phyloP scores from a whole-genome alignment of 2,329 filamentous ascomycete species.

The Nemania sp. region DNA sequence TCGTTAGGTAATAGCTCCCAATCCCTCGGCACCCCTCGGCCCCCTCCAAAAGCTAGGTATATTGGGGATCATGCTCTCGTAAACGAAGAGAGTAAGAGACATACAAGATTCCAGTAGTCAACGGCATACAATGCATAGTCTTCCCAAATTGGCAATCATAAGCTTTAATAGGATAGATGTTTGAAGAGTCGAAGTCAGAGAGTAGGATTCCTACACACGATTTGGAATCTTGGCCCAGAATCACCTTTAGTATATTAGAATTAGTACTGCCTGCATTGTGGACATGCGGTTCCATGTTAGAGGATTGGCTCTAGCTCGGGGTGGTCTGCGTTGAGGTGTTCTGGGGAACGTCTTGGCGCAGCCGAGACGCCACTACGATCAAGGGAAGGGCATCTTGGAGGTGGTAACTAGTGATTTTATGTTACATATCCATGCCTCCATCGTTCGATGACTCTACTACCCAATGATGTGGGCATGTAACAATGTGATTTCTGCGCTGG shows the following conservation, averaged over 20 bases:
- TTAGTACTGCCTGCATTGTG: constrained; percentile 21
- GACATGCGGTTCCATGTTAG: constrained; percentile 22
- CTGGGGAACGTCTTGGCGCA: constrained; percentile 29
- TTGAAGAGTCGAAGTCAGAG: background rate
- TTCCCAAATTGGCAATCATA: constrained; percentile 15
- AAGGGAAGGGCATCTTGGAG: background rate
- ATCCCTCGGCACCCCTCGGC: constrained; percentile 1
- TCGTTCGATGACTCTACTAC: constrained; percentile 25
- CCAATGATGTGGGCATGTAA: constrained; percentile 18
- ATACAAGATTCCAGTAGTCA: background rate
- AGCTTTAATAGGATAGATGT: constrained; percentile 12
- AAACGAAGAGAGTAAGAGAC: background rate
- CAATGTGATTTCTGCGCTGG: constrained; percentile 19
- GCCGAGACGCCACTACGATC: constrained; percentile 15
- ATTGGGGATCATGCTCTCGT: background rate
- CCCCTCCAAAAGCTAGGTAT: background rate
- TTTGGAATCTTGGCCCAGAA: constrained; percentile 28
- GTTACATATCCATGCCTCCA: constrained; percentile 22
- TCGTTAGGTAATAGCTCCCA: constrained; percentile 9
- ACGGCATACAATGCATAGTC: constrained; percentile 5
- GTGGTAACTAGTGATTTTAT: background rate
- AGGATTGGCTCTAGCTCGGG: constrained; percentile 19
- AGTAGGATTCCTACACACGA: constrained; percentile 10
- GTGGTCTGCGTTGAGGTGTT: constrained; percentile 24
- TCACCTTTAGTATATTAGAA: background rate